Conservation (phyloP, 169 alveolate species). For the Plasmodium cynomolgi region DNA sequence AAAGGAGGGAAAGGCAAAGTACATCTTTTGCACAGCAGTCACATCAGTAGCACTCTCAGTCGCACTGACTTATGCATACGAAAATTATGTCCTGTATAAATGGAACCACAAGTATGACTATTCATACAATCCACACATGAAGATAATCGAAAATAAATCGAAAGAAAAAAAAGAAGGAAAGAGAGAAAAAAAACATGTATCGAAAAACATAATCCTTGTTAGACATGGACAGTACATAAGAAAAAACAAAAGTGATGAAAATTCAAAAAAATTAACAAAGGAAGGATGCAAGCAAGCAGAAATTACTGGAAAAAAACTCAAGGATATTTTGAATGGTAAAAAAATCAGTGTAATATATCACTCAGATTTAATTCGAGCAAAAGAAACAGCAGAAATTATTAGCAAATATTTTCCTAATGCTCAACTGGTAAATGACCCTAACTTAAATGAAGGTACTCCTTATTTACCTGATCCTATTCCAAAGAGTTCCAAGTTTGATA, state of each 20-base stretch:
- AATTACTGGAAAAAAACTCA: constrained; percentile 76
- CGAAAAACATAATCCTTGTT: constrained; percentile 78
- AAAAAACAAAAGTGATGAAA: constrained; percentile 69
- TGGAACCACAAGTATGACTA: constrained; percentile 73
- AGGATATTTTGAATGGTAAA: constrained; percentile 44
- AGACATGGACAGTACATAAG: constrained; percentile 80
- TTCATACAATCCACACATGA: constrained; percentile 48
- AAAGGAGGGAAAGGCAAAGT: constrained; percentile 47
- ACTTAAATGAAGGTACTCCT: constrained; percentile 81
- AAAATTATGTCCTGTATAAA: constrained; percentile 44
- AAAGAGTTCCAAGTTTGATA: constrained; percentile 76
- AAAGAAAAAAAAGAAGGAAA: constrained; percentile 61
- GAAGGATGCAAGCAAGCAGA: constrained; percentile 80
- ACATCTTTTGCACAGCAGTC: constrained; percentile 53
- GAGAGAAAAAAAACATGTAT: constrained; percentile 26
- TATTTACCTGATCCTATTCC: constrained; percentile 79
- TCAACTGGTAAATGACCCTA: constrained; percentile 76
- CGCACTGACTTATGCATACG: constrained; percentile 47
- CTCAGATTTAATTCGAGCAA: constrained; percentile 79
- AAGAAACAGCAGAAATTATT: constrained; percentile 80
- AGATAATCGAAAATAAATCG: constrained; percentile 11
- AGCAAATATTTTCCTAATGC: constrained; percentile 81
- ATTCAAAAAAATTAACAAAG: constrained; percentile 73
- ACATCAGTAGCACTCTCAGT: constrained; percentile 42
- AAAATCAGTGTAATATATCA: constrained; percentile 79